These are phyloP conservation scores for Mortierella antarctica DNA, from an alignment of 192 early-diverging fungal genomes.

Conservation along the genomic window DNA sequence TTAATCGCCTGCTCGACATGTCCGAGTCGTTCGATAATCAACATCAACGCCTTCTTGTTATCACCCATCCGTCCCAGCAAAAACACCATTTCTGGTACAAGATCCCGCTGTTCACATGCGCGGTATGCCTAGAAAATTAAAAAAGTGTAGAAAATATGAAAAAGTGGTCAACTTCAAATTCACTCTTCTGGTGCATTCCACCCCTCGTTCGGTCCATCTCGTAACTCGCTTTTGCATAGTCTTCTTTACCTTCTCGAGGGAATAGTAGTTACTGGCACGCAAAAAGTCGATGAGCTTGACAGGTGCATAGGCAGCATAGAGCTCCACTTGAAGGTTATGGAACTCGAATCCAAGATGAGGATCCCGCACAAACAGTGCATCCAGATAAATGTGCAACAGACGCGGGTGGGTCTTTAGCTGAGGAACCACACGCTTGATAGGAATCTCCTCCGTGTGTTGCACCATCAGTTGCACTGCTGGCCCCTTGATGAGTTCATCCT, in stretches of 20 bases:
- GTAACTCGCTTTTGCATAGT: no score
- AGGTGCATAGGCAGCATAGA: constrained; percentile 93
- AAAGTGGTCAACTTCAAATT: no score
- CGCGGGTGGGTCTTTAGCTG: constrained; percentile 69
- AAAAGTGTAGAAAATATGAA: neutral
- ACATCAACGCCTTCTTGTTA: constrained; percentile 89
- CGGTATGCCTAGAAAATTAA: constrained; percentile 70
- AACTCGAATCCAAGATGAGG: constrained; percentile 76
- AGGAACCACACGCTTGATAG: constrained; percentile 72
- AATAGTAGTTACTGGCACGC: constrained; percentile 78
- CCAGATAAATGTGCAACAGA: constrained; percentile 90
- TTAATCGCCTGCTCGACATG: constrained; percentile 97
- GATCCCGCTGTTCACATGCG: constrained; percentile 83
- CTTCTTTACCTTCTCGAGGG: constrained; percentile 72
- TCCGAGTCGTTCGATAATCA: constrained; percentile 91
- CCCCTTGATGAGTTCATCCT: constrained; percentile 55
- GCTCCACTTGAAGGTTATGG: constrained; percentile 82
- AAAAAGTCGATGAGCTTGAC: constrained; percentile 86
- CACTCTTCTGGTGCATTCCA: neutral
- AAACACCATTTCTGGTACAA: constrained; percentile 99
- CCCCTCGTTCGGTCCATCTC: neutral
- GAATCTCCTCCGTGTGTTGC: constrained; percentile 85
- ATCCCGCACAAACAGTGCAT: constrained; percentile 85
- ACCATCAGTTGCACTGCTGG: constrained; percentile 87
- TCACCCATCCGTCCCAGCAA: constrained; percentile 98